Base-by-base conservation (phyloP, 2,329 filamentous ascomycete species). In the Arthrinium puccinioides region DNA sequence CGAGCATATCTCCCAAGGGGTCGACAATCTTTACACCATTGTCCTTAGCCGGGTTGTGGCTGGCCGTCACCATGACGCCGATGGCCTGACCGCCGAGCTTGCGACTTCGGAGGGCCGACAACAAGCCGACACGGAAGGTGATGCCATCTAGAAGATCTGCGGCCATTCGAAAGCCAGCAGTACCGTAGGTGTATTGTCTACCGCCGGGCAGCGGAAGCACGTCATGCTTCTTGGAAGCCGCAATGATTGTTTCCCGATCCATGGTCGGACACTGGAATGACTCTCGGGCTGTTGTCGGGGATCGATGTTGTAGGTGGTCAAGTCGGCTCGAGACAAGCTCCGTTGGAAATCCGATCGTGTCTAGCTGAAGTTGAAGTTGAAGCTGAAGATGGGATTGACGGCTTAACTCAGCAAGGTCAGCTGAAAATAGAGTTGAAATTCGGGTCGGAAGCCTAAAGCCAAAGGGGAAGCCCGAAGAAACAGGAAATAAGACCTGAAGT, bases 1-100 rank as follows among this genome's bases (percentile, higher is more conserved):
- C 87, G 34, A 95, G 75, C 92, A 97, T 97, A 62, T 97, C 92
- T 47, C 92, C 90, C 82, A 94, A 84, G 10, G 92, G 92, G 62
- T 98, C 92, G 45, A 98, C 87, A 50, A 98, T 79, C 74, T 95
- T 95, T 60, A 95, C 84, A 36, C 88, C 88, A 61, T 95, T 95
- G 64, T 95, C 88, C 51, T 79, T 74, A 23, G 88, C 83, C 14
- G 86, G 86, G 64, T 95, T 95, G 71, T 95, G 88, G 55, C 86
- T 94, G 44, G 88, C 88, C 28, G 88, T 95, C 61, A 95, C 85
- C 88, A 95, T 95, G 49, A 98, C 83, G 55, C 92, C 92, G 55
- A 98, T 94, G 52, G 87, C 84, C 68, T 94, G 86, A 47, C 88
- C 84, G 59, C 83, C 82, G 51, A 94, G 78, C 65, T 92, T 94